Percentiles rank a stretch among this genome's conserved stretches.
These are phyloP conservation scores for Coprinellus aureogranulatus DNA, from an alignment of 768 basidiomycete genomes.

Conservation along the genomic window DNA sequence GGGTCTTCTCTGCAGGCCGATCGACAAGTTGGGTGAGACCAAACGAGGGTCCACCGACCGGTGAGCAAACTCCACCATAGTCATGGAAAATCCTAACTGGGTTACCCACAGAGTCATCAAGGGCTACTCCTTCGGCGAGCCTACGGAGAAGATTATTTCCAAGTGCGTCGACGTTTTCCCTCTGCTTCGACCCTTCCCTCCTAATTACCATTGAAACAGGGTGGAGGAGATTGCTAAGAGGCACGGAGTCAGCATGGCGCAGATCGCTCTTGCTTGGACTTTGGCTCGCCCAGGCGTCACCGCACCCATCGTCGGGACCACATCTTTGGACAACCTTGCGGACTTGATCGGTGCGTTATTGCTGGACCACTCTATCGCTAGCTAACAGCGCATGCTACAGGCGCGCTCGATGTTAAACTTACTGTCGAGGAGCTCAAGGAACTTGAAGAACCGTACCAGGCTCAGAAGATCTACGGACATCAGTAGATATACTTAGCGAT, in stretches of 20 bases:
- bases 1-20: slow-evolving; percentile 45
- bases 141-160: slow-evolving; percentile 35
- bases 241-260: slow-evolving; percentile 53
- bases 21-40: slow-evolving; percentile 32
- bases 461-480: no score
- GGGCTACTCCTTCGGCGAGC: slow-evolving; percentile 21
- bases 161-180: slow-evolving; percentile 25
- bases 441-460: no score
- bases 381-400: no score
- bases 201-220: slow-evolving; percentile 28
- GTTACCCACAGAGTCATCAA: slow-evolving; percentile 15
- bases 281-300: slow-evolving; percentile 16
- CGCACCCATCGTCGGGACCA: no score
- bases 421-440: no score
- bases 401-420: no score
- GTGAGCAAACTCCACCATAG: slow-evolving; percentile 15
- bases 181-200: not conserved
- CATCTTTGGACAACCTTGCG: no score
- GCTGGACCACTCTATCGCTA: no score
- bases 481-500: no score
- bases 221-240: slow-evolving; percentile 56
- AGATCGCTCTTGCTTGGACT: slow-evolving; percentile 53
- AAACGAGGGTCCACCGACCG: slow-evolving; percentile 37
- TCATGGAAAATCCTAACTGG: not conserved
- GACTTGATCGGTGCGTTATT: no score